These are phyloP conservation scores for Globisporangium polare DNA, from an alignment of 352 stramenopile species.

Conservation along the genomic window DNA sequence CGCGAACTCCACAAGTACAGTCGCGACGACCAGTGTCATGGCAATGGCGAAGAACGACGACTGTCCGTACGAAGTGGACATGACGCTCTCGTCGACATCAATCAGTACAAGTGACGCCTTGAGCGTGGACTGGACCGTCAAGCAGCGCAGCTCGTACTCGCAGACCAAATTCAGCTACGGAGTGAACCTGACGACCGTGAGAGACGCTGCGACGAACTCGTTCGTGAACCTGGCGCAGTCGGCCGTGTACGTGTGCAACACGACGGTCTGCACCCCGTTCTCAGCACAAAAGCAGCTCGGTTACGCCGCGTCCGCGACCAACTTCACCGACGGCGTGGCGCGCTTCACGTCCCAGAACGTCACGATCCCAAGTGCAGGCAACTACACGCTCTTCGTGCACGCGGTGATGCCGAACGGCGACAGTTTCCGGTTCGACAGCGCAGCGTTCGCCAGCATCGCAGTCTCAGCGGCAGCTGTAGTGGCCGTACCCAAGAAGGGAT, in stretches of 20 bases:
- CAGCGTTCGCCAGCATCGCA: slow-evolving; percentile 30
- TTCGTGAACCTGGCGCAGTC: slow-evolving; percentile 36
- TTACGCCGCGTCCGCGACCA: slow-evolving; percentile 27
- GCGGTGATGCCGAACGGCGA: slow-evolving; percentile 44
- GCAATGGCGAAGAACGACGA: slow-evolving; percentile 27
- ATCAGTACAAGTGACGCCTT: slow-evolving; percentile 17
- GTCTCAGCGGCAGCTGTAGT: slow-evolving; percentile 19
- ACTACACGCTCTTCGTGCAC: slow-evolving; percentile 45
- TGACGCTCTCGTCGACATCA: slow-evolving; percentile 24
- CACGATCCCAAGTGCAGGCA: slow-evolving; percentile 32
- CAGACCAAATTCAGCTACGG: slow-evolving; percentile 12
- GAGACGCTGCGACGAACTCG: slow-evolving; percentile 24
- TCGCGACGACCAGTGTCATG: slow-evolving; percentile 28
- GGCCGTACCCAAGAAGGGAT: slow-evolving; percentile 18
- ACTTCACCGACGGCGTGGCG: slow-evolving; percentile 24
- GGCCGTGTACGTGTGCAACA: slow-evolving; percentile 44
- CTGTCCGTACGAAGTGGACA: slow-evolving; percentile 42
- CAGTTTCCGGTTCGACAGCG: slow-evolving; percentile 34
- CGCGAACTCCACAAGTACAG: slow-evolving; percentile 11
- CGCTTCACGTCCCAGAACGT: slow-evolving; percentile 25
- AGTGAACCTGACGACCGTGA: slow-evolving; percentile 33
- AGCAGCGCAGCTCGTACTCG: slow-evolving; percentile 19
- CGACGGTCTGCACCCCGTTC: slow-evolving; percentile 39
- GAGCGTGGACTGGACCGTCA: slow-evolving; percentile 30
- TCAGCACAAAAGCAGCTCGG: slow-evolving; percentile 27